Base-by-base conservation (phyloP, 768 basidiomycete genomes). In the Plicaturopsis crispa region DNA sequence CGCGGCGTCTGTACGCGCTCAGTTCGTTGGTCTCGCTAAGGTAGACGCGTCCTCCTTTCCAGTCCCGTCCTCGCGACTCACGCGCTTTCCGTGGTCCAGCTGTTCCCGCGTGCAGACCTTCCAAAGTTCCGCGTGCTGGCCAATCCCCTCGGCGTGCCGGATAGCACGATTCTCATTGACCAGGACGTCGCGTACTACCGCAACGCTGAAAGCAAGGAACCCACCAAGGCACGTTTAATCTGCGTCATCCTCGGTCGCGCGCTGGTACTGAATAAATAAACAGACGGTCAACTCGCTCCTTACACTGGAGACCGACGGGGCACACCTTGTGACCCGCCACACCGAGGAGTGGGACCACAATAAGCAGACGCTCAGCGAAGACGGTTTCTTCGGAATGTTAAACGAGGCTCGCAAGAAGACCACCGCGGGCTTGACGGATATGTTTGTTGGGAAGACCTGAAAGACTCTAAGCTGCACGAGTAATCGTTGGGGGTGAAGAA, bases 171-270 rank as follows among this genome's bases (percentile, higher is more conserved):
- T 19, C 55, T 72, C 22, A 65, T 71, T 34, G 68, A 70, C 47
- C 69, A 66, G 47, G 67, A 73, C 39, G 68, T 73, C 4, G 52
- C 62, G 0, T 72, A 71, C 47, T 70, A 52, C 49, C 60, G 63
- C 12, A 28, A 28, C 8, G 8, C 26, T n/a, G 53, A 65, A 35
- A 50, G 60, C 2, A 53, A 58, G 12, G 54, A 59, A 6, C 68
- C 71, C 0, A 68, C 60, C n/a, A 71, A 72, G 56, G 63, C 61
- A 36, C 6, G 41, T 40, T 2, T 21, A 10, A 28, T 16, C 32
- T 36, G 5, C 24, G 11, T 4, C 3, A 6, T 14, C 17, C 11
- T 23, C 5, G 5, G 16, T 4, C 21, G 13, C 18, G 11, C 4
- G 20, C 26, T 22, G 16, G 31, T 34, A 6, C 8, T 35, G 7